Conservation (phyloP, 2,329 filamentous ascomycete genomes). For the Colletotrichum sansevieriae region DNA sequence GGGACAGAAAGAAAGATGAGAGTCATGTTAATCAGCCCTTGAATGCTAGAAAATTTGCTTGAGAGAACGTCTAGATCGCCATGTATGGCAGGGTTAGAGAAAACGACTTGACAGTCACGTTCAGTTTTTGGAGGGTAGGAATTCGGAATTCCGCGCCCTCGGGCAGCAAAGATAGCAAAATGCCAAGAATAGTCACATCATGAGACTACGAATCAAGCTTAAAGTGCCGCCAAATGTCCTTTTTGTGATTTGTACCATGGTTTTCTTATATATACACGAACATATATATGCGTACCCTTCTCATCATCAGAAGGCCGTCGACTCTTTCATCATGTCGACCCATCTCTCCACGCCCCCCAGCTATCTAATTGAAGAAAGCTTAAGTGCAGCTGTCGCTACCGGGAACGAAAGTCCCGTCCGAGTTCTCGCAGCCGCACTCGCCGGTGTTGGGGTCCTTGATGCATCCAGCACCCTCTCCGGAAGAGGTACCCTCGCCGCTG, state of each 20-base stretch:
- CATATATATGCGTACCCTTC: background rate
- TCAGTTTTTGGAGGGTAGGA: background rate
- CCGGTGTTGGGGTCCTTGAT: slow-evolving; percentile 39
- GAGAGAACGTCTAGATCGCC: too few relatives aligned
- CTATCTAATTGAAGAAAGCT: background rate
- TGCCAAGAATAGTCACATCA: too few relatives aligned
- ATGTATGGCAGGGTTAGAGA: background rate
- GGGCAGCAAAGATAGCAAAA: too few relatives aligned
- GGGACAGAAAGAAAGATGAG: background rate
- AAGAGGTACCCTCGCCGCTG: slow-evolving; percentile 18
- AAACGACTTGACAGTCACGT: background rate
- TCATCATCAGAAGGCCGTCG: background rate
- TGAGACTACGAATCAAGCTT: too few relatives aligned
- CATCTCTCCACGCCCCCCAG: too few relatives aligned
- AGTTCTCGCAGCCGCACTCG: slow-evolving; percentile 39
- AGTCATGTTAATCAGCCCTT: too few relatives aligned
- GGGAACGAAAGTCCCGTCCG: slow-evolving; percentile 34
- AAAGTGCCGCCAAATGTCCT: background rate
- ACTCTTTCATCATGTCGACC: background rate
- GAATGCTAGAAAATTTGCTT: too few relatives aligned
- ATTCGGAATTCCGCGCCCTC: background rate
- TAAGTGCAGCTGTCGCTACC: slow-evolving; percentile 30
- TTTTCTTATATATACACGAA: slow-evolving; percentile 2
- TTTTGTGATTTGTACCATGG: background rate
- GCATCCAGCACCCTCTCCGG: slow-evolving; percentile 25